Evolutionary conservation across 345 rosid genomes (phyloP).

Genomic region (Arabis hirsuta): DNA sequence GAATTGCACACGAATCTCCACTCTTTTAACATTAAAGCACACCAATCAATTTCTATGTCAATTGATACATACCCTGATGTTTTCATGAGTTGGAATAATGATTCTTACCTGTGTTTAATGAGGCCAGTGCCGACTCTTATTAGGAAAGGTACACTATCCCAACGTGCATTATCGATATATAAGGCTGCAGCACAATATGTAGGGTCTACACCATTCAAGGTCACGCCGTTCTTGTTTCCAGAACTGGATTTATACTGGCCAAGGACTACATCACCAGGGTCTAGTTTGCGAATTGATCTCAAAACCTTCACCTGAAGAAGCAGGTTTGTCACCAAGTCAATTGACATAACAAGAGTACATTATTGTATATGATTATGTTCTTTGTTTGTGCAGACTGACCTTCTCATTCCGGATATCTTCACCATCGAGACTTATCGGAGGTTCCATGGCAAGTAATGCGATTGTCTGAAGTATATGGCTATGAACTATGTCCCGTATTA

Average conservation of each 20-base stretch:
- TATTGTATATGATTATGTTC: background rate
- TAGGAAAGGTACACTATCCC: slow-evolving; percentile 87
- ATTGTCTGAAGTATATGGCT: slow-evolving; percentile 80
- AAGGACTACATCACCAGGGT: slow-evolving; percentile 65
- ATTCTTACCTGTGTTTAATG: slow-evolving; percentile 65
- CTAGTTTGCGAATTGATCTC: slow-evolving; percentile 61
- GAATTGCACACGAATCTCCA: slow-evolving; percentile 77
- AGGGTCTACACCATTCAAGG: slow-evolving; percentile 52
- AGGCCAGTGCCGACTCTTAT: slow-evolving; percentile 75
- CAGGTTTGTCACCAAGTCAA: slow-evolving; percentile 16
- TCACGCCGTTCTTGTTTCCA: slow-evolving; percentile 48
- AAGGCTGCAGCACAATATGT: slow-evolving; percentile 74
- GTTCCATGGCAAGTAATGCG: slow-evolving; percentile 85
- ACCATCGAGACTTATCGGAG: slow-evolving; percentile 78
- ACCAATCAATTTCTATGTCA: slow-evolving; percentile 8
- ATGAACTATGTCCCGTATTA: slow-evolving; percentile 70
- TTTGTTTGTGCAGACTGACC: slow-evolving; percentile 44
- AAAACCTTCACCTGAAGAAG: slow-evolving; percentile 71
- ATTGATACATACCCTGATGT: background rate
- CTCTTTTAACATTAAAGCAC: slow-evolving; percentile 47
- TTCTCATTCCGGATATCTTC: slow-evolving; percentile 85
- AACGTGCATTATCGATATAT: slow-evolving; percentile 78
- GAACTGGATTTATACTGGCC: slow-evolving; percentile 70
- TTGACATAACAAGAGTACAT: slow-evolving; percentile 15
- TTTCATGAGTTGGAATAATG: slow-evolving; percentile 10